Percentiles rank a stretch among this genome's conserved stretches.
phyloP scores from a whole-genome alignment of 306 rosid genomes.

The Dalbergia cochinchinensis region DNA sequence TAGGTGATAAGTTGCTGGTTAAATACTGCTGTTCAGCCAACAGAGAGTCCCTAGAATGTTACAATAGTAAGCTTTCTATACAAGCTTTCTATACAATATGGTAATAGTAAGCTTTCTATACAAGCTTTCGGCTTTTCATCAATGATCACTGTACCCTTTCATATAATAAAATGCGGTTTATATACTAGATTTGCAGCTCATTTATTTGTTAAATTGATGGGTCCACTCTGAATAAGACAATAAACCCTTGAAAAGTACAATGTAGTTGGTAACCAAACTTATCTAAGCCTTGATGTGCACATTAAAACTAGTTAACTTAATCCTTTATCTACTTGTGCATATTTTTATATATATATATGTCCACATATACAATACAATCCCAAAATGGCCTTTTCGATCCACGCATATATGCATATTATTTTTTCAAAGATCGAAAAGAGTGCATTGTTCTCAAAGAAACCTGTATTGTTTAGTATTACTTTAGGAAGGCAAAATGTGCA shows the following conservation, averaged over 20 bases:
- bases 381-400: constrained; percentile 46
- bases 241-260: constrained; percentile 41
- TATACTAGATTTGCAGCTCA: constrained; percentile 50
- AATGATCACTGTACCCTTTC: constrained; percentile 11
- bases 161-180: constrained; percentile 26
- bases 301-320: constrained; percentile 42
- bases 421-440: constrained; percentile 39
- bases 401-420: constrained; percentile 16
- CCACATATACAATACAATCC: constrained; percentile 39
- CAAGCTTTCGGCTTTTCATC: constrained; percentile 56
- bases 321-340: background rate
- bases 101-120: constrained; percentile 43
- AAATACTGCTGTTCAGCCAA: constrained; percentile 41
- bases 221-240: constrained; percentile 57
- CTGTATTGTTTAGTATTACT: constrained; percentile 48
- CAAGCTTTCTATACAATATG: constrained; percentile 54
- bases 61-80: constrained; percentile 43
- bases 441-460: constrained; percentile 66
- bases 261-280: constrained; percentile 42
- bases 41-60: constrained; percentile 33
- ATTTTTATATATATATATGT: background rate
- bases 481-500: constrained; percentile 45
- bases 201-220: constrained; percentile 35
- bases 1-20: constrained; percentile 40
- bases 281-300: constrained; percentile 42